Base-by-base conservation (phyloP, 2,329 filamentous ascomycete species). In the Aquanectria penicillioides region DNA sequence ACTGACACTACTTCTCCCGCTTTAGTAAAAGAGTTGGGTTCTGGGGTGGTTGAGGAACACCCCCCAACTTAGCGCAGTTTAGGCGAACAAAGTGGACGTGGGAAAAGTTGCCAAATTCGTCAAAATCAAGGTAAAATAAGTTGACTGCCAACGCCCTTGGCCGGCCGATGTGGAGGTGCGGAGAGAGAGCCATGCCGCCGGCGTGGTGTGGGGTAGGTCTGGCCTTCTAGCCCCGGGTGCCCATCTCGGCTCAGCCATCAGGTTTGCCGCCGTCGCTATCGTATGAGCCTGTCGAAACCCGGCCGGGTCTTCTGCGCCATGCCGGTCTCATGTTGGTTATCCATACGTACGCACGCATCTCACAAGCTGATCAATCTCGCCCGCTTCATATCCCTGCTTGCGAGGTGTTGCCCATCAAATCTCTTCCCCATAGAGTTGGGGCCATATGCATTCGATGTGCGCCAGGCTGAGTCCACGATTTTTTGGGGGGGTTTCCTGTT, bases 151-250 rank as follows among this genome's bases (percentile, higher is more conserved):
- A 37, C 33, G 50, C 44, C 40, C 50, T 47, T 36, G 43, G 25
- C 33, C 46, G 46, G 62, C 36, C 51, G 52, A 48, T 59, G 63
- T 67, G 66, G 64, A 68, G 59, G 66, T 69, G 67, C 67, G 67
- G 67, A 68, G 67, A 65, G 59, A 9, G 38, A 17, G 34, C 55
- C 47, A 36, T 63, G 59, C 53, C 58, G 40, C 57, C 64, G 60
- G 41, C 51, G 34, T 36, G 57, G 22, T 69, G 67, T 69, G 67
- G 67, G 67, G 67, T 67, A 68, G 60, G 61, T 62, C 57, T 68
- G 29, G 37, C 29, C 37, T 33, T 57, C 34, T 49, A 15, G 25
- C 58, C 48, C 61, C 38, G 52, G 47, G 57, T 46, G 57, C 29
- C 41, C 57, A 54, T 60, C 59, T 63, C 43, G 59, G 56, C 59